phyloP scores from a whole-genome alignment of 805 yeast genomes.

The Lipomyces yamadae region DNA sequence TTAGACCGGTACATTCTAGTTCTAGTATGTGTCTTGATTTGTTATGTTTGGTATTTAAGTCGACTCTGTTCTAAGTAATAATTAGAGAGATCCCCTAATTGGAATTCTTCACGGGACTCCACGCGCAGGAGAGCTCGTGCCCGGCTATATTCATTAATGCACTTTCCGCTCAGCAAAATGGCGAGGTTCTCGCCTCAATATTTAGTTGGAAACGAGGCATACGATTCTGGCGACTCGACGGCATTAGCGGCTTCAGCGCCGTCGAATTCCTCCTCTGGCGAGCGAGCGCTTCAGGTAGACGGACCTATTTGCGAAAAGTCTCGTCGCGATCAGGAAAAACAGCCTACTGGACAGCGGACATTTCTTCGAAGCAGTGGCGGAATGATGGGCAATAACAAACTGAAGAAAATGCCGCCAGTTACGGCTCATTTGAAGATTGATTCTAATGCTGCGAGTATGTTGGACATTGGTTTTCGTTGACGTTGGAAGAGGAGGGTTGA shows the following conservation, averaged over 20 bases:
- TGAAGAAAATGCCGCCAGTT: not conserved
- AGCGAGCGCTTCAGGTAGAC: not conserved
- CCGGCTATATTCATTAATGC: not conserved
- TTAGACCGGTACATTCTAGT: no score
- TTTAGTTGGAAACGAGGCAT: not conserved
- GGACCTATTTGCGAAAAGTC: not conserved
- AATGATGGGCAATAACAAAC: not conserved
- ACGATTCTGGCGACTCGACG: not conserved
- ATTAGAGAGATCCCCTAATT: not conserved
- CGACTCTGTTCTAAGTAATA: not conserved
- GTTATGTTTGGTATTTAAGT: no score
- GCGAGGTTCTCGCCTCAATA: not conserved
- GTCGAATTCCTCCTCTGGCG: not conserved
- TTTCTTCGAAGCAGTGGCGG: not conserved
- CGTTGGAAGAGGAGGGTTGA: not conserved
- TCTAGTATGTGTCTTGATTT: no score
- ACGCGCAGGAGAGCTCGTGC: not conserved
- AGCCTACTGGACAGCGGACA: not conserved
- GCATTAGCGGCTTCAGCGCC: not conserved
- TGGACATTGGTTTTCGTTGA: no score
- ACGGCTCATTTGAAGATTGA: slow-evolving; percentile 14
- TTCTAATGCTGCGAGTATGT: slow-evolving; percentile 20
- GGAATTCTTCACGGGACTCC: not conserved
- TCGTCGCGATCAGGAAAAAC: not conserved
- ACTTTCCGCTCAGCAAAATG: not conserved